These are phyloP conservation scores for Pseudogymnoascus sp. DNA, from an alignment of 2,329 filamentous ascomycete species.

Conservation along the genomic window DNA sequence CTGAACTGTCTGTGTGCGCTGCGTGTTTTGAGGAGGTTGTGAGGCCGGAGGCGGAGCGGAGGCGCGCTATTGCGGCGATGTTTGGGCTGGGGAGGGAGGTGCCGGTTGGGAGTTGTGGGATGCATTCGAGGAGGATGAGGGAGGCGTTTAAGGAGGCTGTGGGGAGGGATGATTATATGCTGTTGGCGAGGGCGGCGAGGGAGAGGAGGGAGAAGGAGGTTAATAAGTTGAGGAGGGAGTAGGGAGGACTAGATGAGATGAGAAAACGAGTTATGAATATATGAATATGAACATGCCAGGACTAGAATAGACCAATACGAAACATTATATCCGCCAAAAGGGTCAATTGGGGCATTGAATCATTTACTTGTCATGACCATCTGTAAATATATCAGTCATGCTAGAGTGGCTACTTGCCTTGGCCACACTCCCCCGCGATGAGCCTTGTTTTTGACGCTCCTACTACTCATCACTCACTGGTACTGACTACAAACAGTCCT, in stretches of 20 bases:
- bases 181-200: constrained; percentile 47
- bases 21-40: constrained; percentile 79
- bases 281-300: neutral
- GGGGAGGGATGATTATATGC: constrained; percentile 55
- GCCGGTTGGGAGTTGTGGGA: constrained; percentile 55
- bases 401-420: neutral
- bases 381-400: neutral
- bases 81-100: constrained; percentile 54
- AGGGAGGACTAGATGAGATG: constrained; percentile 47
- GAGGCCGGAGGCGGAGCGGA: constrained; percentile 52
- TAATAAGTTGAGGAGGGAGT: constrained; percentile 49
- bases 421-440: neutral
- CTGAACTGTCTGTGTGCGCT: constrained; percentile 74
- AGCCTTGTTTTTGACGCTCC: neutral
- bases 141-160: constrained; percentile 61
- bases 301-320: neutral
- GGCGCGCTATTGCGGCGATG: constrained; percentile 50
- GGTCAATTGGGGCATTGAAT: neutral
- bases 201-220: constrained; percentile 49
- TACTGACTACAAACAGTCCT: neutral
- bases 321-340: neutral
- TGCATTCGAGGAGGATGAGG: constrained; percentile 76
- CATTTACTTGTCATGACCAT: neutral
- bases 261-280: neutral
- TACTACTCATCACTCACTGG: neutral